phyloP scores from a whole-genome alignment of 768 basidiomycete species.

The Exidia glandulosa region DNA sequence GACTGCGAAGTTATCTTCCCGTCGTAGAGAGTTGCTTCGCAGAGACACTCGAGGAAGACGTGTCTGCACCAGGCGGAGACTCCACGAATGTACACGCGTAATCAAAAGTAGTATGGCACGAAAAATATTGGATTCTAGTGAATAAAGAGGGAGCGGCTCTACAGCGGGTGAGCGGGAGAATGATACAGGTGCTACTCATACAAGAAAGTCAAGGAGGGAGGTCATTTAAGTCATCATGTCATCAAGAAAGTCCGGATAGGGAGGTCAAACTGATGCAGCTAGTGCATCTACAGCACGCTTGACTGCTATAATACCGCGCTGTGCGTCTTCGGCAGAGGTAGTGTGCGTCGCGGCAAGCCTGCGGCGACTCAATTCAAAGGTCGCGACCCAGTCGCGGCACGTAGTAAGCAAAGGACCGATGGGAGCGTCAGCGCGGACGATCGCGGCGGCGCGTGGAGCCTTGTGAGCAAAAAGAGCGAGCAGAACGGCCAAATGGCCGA shows the following conservation, averaged over 20 bases:
- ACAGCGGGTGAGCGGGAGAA: too few relatives aligned
- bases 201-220: too few relatives aligned
- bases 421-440: neutral
- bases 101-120: too few relatives aligned
- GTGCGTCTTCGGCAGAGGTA: neutral
- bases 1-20: slow-evolving; percentile 62
- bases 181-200: too few relatives aligned
- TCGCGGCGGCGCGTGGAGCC: slow-evolving; percentile 5
- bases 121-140: too few relatives aligned
- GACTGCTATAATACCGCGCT: neutral
- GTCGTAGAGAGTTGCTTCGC: slow-evolving; percentile 38
- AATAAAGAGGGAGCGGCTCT: too few relatives aligned
- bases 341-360: neutral
- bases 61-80: too few relatives aligned
- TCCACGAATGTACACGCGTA: too few relatives aligned
- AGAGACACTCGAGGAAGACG: slow-evolving; percentile 19
- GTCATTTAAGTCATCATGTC: too few relatives aligned
- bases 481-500: slow-evolving; percentile 65
- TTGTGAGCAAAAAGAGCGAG: slow-evolving; percentile 41
- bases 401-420: neutral
- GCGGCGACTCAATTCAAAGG: neutral
- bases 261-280: too few relatives aligned
- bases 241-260: too few relatives aligned
- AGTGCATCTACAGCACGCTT: neutral
- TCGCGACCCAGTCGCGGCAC: neutral